Base-by-base conservation (phyloP, 2,329 filamentous ascomycete genomes). In the Trichoderma sp. region DNA sequence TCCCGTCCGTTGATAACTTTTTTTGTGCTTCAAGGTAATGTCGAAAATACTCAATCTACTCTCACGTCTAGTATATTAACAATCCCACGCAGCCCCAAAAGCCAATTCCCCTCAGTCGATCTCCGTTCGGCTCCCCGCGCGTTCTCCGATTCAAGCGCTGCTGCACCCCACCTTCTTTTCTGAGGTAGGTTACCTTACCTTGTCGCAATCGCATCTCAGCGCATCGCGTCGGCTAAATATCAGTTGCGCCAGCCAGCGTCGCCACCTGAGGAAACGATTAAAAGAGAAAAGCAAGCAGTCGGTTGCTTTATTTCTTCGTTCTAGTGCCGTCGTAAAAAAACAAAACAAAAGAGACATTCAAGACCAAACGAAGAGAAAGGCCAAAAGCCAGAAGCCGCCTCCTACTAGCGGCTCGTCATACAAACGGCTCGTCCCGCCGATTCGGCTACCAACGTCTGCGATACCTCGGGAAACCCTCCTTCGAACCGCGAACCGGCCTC, bases 81-180 rank as follows among this genome's bases (percentile, higher is more conserved):
- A 24, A 29, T 49, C 40, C 40, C 16, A 43, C 40, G 40, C 40
- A 49, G 43, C 47, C 40, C 40, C 16, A 49, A 24, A 49, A 21
- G n/a, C 13, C 47, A 63, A 52, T 27, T 58, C 62, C 43, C 43
- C 56, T 40, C 56, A 59, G 55, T 62, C 66, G 66, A 62, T 68
- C 66, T 68, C 66, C 66, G 66, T 62, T 68, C 66, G 66, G 66
- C 56, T 55, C 63, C 63, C 66, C 66, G 56, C 66, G 66, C 66
- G 43, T 68, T 68, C 66, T 68, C 66, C 66, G 66, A 68, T 56
- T 52, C 47, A 21, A 35, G 33, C 33, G 33, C 56, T 35, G 40
- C 66, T 68, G 49, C 66, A 68, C 58, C 49, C 66, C 66, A 68
- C 66, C 66, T 56, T 21, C 14, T 53, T 59, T 8, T 27, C 33